Evolutionary conservation across 2,329 filamentous ascomycete species (phyloP).

Genomic region (Aspergillus spinulosporus): DNA sequence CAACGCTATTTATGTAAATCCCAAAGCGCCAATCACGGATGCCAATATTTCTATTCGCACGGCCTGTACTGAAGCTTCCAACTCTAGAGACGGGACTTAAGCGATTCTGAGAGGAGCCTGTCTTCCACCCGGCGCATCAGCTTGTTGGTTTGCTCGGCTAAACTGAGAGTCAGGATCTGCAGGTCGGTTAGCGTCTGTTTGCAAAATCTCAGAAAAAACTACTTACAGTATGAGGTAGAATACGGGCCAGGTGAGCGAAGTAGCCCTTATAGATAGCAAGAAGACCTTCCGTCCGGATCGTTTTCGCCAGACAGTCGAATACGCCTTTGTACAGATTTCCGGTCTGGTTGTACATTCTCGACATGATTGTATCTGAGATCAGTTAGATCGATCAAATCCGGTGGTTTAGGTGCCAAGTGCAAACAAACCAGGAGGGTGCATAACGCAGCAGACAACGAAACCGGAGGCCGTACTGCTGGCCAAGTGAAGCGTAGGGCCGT

Average conservation of each 20-base stretch:
- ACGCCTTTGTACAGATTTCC: slow-evolving; percentile 94
- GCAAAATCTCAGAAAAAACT: not conserved
- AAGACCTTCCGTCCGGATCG: slow-evolving; percentile 84
- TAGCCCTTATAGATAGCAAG: slow-evolving; percentile 98
- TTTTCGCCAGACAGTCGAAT: slow-evolving; percentile 89
- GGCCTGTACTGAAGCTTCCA: not conserved
- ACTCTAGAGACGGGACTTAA: slow-evolving; percentile 49
- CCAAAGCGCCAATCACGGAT: slow-evolving; percentile 13
- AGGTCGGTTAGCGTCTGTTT: slow-evolving; percentile 24
- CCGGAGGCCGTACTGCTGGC: slow-evolving; percentile 86
- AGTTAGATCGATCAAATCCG: slow-evolving; percentile 5
- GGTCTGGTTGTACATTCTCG: slow-evolving; percentile 96
- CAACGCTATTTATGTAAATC: slow-evolving; percentile 24
- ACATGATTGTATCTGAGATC: slow-evolving; percentile 88
- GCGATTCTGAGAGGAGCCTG: slow-evolving; percentile 50
- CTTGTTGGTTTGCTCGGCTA: slow-evolving; percentile 98
- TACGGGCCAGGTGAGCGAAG: slow-evolving; percentile 88
- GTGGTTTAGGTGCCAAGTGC: not conserved
- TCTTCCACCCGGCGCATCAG: slow-evolving; percentile 77
- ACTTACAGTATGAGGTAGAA: slow-evolving; percentile 82
- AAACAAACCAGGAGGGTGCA: slow-evolving; percentile 85
- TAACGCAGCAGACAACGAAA: slow-evolving; percentile 94
- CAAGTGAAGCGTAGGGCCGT: slow-evolving; percentile 85
- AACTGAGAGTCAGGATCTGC: slow-evolving; percentile 79
- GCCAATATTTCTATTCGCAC: not conserved